Evolutionary conservation across 1,139 yeast species (phyloP).

Genomic region (Scheffersomyces lignicola): DNA sequence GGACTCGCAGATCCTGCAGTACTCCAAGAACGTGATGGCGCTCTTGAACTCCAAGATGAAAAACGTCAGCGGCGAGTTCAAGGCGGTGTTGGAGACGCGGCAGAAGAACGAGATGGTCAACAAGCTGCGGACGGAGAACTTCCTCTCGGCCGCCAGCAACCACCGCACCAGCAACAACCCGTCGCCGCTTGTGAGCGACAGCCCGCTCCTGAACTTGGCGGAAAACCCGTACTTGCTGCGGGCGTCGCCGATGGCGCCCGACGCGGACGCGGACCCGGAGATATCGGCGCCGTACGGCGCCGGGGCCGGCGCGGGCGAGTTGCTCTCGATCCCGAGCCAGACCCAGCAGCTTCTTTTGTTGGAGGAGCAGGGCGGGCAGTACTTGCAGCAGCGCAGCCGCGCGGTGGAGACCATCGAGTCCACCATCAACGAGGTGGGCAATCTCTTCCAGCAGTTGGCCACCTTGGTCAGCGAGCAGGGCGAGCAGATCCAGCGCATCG

Average conservation of each 20-base stretch:
- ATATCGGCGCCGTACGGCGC: conserved; percentile 33
- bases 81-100: conserved; percentile 81
- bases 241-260: conserved; percentile 25
- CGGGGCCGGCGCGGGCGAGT: conserved; percentile 15
- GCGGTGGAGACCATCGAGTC: conserved; percentile 97
- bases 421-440: conserved; percentile 95
- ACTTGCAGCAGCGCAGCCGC: conserved; percentile 77
- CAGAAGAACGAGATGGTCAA: conserved; percentile 82
- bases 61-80: conserved; percentile 89
- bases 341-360: conserved; percentile 71
- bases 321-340: conserved; percentile 67
- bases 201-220: conserved; percentile 19
- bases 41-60: conserved; percentile 85
- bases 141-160: conserved; percentile 55
- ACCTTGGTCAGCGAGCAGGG: conserved; percentile 98
- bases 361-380: conserved; percentile 74
- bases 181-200: conserved; percentile 20
- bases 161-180: conserved; percentile 23
- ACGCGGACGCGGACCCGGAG: conserved; percentile 37
- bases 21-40: conserved; percentile 84
- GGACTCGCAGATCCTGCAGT: conserved; percentile 64
- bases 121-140: conserved; percentile 81
- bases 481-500: conserved; percentile 92
- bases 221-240: conserved; percentile 45
- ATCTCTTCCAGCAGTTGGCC: conserved; percentile 89